phyloP scores from a whole-genome alignment of 352 stramenopile genomes.

The Globisporangium abappressorium region DNA sequence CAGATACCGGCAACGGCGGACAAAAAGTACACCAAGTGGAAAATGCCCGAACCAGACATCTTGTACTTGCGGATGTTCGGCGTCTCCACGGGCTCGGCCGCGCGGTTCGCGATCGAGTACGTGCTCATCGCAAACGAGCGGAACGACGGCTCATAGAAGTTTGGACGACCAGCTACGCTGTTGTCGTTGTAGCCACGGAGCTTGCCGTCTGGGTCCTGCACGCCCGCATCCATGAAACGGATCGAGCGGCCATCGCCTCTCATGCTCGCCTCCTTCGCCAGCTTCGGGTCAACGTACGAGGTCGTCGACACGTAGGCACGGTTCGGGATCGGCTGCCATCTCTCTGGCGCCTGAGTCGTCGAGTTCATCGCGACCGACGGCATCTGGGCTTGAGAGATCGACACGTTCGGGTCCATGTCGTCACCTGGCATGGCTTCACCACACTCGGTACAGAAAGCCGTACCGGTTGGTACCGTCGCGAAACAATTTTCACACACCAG shows the following conservation, averaged over 20 bases:
- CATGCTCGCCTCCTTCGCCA: slow-evolving; percentile 66
- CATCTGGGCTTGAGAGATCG: slow-evolving; percentile 87
- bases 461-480: slow-evolving; percentile 74
- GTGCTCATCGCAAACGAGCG: slow-evolving; percentile 88
- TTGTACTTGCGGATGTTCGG: slow-evolving; percentile 91
- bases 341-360: slow-evolving; percentile 67
- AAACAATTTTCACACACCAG: slow-evolving; percentile 90
- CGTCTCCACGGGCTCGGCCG: slow-evolving; percentile 81
- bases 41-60: slow-evolving; percentile 82
- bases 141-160: slow-evolving; percentile 89
- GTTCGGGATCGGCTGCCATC: slow-evolving; percentile 83
- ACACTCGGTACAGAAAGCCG: slow-evolving; percentile 88
- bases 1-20: slow-evolving; percentile 57
- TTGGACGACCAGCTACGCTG: slow-evolving; percentile 51
- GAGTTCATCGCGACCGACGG: slow-evolving; percentile 80
- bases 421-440: slow-evolving; percentile 82
- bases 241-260: slow-evolving; percentile 81
- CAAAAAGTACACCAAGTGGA: slow-evolving; percentile 87
- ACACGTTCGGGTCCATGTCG: slow-evolving; percentile 71
- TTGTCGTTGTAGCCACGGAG: slow-evolving; percentile 80
- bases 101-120: slow-evolving; percentile 87
- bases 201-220: slow-evolving; percentile 83
- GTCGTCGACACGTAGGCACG: slow-evolving; percentile 85
- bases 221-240: slow-evolving; percentile 84
- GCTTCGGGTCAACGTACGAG: slow-evolving; percentile 86